Percentiles rank a stretch among this genome's conserved stretches.
Conservation (phyloP, 2,329 filamentous ascomycete genomes). For the Stachybotrys chartarum region DNA sequence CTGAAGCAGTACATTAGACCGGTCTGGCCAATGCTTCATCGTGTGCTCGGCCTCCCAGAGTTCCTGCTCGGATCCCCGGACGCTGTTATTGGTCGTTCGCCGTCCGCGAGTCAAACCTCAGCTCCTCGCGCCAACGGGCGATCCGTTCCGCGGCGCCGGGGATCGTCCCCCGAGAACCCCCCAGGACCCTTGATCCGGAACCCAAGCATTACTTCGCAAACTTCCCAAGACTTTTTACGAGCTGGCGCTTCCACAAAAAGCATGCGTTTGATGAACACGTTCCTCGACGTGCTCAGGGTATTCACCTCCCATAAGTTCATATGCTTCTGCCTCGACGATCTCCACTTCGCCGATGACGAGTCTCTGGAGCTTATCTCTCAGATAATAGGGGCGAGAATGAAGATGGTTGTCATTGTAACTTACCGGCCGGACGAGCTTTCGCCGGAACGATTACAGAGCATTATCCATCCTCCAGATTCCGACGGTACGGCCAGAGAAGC, state of each 20-base stretch:
- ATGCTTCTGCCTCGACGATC: conserved; percentile 80
- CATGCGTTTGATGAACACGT: conserved; percentile 78
- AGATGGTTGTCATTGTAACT: conserved; percentile 75
- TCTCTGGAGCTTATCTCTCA: conserved; percentile 76
- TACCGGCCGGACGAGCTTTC: conserved; percentile 61
- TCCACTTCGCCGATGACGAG: conserved; percentile 86
- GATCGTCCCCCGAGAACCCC: conserved; percentile 41
- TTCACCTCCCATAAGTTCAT: conserved; percentile 81
- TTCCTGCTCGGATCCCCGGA: conserved; percentile 56
- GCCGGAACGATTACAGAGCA: conserved; percentile 44
- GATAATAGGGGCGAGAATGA: conserved; percentile 71
- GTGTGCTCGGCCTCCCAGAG: conserved; percentile 56
- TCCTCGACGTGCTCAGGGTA: conserved; percentile 76
- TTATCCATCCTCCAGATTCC: conserved; percentile 45
- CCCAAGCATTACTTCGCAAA: conserved; percentile 36
- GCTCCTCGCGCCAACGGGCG: conserved; percentile 22
- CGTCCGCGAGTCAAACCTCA: conserved; percentile 27
- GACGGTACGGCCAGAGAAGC: conserved; percentile 33
- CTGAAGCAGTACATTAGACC: conserved; percentile 57
- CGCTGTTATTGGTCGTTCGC: conserved; percentile 21
- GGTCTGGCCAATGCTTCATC: conserved; percentile 57
- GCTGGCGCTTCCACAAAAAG: conserved; percentile 52
- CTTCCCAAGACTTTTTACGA: conserved; percentile 53
- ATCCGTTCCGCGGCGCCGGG: conserved; percentile 31
- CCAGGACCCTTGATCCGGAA: conserved; percentile 27